Evolutionary conservation across 1,139 yeast genomes (phyloP), one percentile per base, ranked within the genome.

Genomic region (Diutina catenulata): DNA sequence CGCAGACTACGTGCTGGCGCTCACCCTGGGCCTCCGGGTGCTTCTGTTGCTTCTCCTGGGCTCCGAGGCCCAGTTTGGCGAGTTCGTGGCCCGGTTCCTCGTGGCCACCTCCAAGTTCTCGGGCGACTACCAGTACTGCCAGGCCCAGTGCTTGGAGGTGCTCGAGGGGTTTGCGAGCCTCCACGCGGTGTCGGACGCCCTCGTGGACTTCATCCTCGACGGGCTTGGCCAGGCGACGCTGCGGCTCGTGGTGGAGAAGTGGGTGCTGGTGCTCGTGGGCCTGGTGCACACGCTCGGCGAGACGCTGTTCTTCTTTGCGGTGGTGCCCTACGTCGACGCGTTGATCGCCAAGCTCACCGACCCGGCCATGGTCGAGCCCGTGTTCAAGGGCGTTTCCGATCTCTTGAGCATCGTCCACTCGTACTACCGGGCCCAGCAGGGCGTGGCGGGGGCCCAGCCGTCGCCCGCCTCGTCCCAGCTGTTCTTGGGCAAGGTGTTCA

Each of bases 401-500:
- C 20, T 31, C 25, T 18, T 21, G 7, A 31, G 25, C 25, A 31
- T 31, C n/a, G 20, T 25, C 18, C 35, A 31, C 21, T 31, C 35
- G n/a, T 31, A 31, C 25, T 13, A 14, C 13, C 24, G 35, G 3
- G 35, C 35, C 14, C 35, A 31, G 10, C 35, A 31, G 14, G 28
- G 28, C 4, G 13, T 7, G 3, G 15, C 35, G 8, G 25, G 25
- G 3, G 15, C 9, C 5, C 20, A 24, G 6, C 35, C 35, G 4
- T 25, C n/a, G 25, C 14, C n/a, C 5, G 16, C 28, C 4, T 10
- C 28, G 2, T n/a, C 15, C 5, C 10, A 13, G 5, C 11, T 23
- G 13, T 31, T 31, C 10, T 31, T 31, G 35, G 35, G 35, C 14
- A 31, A 31, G 13, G 35, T 31, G 25, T 31, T 31, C 10, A 31